Percentiles rank a stretch among this genome's conserved stretches.
Evolutionary conservation across 202 grass and related monocot genomes (phyloP).

Genomic region (Schoenoplectus triqueter): DNA sequence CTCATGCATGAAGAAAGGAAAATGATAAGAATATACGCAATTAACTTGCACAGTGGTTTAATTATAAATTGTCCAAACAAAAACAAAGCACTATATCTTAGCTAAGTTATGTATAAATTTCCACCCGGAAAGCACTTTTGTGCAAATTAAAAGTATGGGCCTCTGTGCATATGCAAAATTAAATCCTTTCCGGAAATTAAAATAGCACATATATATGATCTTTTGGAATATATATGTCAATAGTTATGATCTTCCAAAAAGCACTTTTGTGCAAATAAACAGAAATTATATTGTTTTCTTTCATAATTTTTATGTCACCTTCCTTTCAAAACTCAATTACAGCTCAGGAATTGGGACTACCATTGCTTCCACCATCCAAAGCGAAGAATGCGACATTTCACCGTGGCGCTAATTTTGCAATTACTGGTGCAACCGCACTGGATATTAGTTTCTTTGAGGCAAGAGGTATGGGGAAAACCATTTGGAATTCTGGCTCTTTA

Average conservation of each 20-base stretch:
- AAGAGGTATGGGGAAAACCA: conserved; percentile 56
- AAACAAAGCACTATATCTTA: too few species aligned
- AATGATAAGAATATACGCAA: too few species aligned
- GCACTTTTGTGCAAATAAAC: too few species aligned
- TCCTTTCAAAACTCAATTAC: neutral
- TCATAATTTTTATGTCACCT: neutral
- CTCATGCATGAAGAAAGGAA: too few species aligned
- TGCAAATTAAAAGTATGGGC: too few species aligned
- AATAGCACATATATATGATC: neutral
- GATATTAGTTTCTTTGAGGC: conserved; percentile 70
- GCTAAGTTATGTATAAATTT: too few species aligned
- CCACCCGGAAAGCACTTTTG: too few species aligned
- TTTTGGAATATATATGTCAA: neutral
- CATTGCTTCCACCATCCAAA: conserved; percentile 76
- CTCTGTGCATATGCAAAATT: neutral
- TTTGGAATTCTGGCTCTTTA: conserved; percentile 80
- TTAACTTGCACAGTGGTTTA: too few species aligned
- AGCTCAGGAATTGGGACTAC: conserved; percentile 76
- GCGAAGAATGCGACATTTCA: conserved; percentile 64
- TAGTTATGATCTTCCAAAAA: neutral
- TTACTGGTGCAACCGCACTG: conserved; percentile 82
- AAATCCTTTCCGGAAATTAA: neutral
- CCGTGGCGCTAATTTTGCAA: conserved; percentile 81
- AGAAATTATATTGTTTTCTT: neutral
- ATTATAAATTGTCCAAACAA: too few species aligned